Base-by-base conservation (phyloP, 139 green algal species). In the Tetraselmis chui region DNA sequence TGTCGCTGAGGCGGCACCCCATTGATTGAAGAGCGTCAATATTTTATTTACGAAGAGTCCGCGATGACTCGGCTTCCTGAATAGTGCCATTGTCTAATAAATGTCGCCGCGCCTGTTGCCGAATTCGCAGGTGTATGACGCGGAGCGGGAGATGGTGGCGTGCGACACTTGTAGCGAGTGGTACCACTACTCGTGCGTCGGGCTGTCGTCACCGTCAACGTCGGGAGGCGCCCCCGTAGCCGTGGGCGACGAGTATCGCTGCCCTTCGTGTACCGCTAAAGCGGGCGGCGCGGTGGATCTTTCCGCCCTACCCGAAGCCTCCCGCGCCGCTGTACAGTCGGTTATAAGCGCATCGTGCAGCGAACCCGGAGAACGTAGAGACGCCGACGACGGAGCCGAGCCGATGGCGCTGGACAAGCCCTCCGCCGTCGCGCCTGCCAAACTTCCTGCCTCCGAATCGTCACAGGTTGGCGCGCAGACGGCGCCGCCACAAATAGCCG, bases 171-270 rank as follows among this genome's bases (percentile, higher is more conserved):
- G 92, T 86, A 31, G 83, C 28, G 92, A 92, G 23, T 92, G 87
- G 91, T 95, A 89, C 80, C 92, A 96, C 85, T 91, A 88, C 76
- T 85, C 87, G 1, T 96, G 92, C 82, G 86, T 94, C 30, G 92
- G 92, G 18, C 89, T 93, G 31, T 27, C 74, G 2, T 75, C 74
- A 1, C 87, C 86, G 23, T 76, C 76, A 1, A 77, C 81, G 30
- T 32, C 86, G 31, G 79, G 86, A 59, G 83, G 84, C 27, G 29
- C 80, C 30, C 32, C 22, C 0, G 81, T 58, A 27, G 11, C 45
- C 11, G 18, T 18, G 11, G 45, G 18, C 5, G 11, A 5, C 11
- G 45, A 25, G 45, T 67, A 67, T 18, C 45, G 45, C 5, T 67
- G 45, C 45, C 45, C 45, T 5, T 25, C 45, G 18, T 67, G 45